Conservation (phyloP, 2,329 filamentous ascomycete species). For the Fusarium citri region DNA sequence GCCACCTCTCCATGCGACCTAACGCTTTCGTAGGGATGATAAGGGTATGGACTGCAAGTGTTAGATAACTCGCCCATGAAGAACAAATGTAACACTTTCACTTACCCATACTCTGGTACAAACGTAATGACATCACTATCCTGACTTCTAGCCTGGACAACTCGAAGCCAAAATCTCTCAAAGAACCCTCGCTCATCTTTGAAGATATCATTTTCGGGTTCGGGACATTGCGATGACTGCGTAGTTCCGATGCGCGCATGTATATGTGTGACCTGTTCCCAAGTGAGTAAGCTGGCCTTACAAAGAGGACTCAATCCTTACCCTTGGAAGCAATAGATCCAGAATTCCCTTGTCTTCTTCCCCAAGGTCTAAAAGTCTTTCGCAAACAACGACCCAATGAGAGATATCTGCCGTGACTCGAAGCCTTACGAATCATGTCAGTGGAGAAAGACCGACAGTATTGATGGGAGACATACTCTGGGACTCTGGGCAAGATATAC, state of each 20-base stretch:
- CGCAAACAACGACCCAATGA: neutral
- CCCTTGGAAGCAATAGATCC: neutral
- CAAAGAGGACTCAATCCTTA: neutral
- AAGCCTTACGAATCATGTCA: neutral
- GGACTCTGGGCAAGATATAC: neutral
- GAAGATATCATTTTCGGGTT: neutral
- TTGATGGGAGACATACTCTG: neutral
- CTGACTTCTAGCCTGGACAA: neutral
- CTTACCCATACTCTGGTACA: slow-evolving; percentile 3
- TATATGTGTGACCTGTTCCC: neutral
- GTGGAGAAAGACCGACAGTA: neutral
- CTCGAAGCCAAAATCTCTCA: neutral
- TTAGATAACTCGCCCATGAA: neutral
- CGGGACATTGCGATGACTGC: neutral
- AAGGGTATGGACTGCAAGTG: neutral
- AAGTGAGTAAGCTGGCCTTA: accelerated
- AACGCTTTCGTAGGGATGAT: neutral
- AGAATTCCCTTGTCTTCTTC: neutral
- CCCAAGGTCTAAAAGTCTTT: neutral
- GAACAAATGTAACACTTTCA: accelerated
- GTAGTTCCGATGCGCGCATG: neutral
- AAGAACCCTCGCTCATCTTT: neutral
- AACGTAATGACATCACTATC: neutral
- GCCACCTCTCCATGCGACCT: neutral
- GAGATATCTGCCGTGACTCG: neutral